Conservation (phyloP, 164 flowering plant species). For the Umbilicus rupestris region DNA sequence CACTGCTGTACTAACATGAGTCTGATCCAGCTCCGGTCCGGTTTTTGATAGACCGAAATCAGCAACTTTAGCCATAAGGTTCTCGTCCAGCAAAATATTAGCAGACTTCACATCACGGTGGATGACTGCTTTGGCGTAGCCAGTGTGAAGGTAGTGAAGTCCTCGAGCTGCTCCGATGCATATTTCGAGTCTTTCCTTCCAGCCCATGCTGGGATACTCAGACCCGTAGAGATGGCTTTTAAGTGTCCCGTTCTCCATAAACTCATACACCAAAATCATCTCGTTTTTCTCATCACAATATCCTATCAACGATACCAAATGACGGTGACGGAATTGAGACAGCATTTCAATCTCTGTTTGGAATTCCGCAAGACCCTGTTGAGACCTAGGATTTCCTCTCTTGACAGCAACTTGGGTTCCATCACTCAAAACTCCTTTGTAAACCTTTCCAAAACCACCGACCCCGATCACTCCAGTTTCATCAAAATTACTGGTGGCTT, state of each 20-base stretch:
- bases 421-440: constrained; percentile 51
- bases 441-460: constrained; percentile 91
- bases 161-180: constrained; percentile 88
- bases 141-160: constrained; percentile 83
- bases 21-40: constrained; percentile 70
- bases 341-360: constrained; percentile 79
- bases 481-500: constrained; percentile 73
- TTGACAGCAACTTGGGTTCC: constrained; percentile 76
- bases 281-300: constrained; percentile 72
- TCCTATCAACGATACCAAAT: constrained; percentile 71
- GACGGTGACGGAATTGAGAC: constrained; percentile 74
- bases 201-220: constrained; percentile 37
- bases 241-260: constrained; percentile 77
- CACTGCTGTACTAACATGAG: constrained; percentile 84
- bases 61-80: constrained; percentile 73
- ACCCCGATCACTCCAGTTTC: constrained; percentile 70
- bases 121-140: constrained; percentile 51
- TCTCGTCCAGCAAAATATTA: constrained; percentile 72
- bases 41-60: constrained; percentile 82
- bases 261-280: constrained; percentile 75
- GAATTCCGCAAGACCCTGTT: constrained; percentile 73
- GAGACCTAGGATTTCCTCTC: constrained; percentile 64
- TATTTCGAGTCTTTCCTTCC: constrained; percentile 72
- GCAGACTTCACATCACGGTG: constrained; percentile 89
- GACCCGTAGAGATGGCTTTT: constrained; percentile 68